A percentile compares a stretch with the other conserved stretches of the same genome.
Evolutionary conservation across 192 early-diverging fungal species (phyloP).

Genomic region (Cladochytrium replicatum): DNA sequence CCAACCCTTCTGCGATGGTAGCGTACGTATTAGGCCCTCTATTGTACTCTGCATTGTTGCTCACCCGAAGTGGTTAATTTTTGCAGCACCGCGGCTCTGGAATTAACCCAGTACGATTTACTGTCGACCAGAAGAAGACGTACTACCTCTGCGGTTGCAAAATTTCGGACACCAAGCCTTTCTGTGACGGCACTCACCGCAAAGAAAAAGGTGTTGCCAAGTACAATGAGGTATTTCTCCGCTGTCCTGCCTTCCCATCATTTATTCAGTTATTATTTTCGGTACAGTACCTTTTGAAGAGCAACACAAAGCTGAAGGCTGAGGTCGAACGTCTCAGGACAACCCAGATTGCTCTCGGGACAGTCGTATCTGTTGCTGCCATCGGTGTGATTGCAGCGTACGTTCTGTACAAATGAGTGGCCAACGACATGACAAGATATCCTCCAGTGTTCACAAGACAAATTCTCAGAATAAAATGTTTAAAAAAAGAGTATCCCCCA

Average conservation of each 20-base stretch:
- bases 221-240: constrained; percentile 22
- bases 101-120: constrained; percentile 20
- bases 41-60: neutral
- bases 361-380: too few species aligned
- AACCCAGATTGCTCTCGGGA: too few species aligned
- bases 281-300: constrained; percentile 22
- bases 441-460: too few species aligned
- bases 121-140: constrained; percentile 27
- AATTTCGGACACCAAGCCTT: constrained; percentile 16
- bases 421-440: too few species aligned
- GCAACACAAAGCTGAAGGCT: constrained; percentile 21
- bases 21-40: constrained; percentile 1
- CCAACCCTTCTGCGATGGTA: constrained; percentile 38
- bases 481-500: too few species aligned
- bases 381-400: too few species aligned
- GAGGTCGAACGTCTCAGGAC: too few species aligned
- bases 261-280: neutral
- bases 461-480: too few species aligned
- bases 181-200: constrained; percentile 33
- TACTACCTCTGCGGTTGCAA: constrained; percentile 29
- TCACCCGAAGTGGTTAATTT: neutral
- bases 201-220: constrained; percentile 30
- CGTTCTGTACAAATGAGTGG: too few species aligned
- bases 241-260: neutral
- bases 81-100: constrained; percentile 25